Conservation (phyloP, 805 yeast species). For the Candida ulmi region DNA sequence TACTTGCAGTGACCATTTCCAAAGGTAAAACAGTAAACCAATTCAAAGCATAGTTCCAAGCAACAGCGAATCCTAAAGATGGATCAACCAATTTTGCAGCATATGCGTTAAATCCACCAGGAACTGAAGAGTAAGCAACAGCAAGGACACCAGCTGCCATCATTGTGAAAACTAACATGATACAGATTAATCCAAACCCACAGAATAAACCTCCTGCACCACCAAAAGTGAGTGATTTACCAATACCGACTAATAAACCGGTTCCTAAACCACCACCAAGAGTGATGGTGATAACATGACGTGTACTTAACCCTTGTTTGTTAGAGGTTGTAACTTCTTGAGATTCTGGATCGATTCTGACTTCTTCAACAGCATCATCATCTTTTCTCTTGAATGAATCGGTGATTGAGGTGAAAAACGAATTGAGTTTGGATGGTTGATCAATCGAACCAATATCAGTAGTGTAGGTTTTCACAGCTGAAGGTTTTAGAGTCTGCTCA, state of each 20-base stretch:
- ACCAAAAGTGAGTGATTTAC: slow-evolving; percentile 37
- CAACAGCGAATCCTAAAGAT: slow-evolving; percentile 52
- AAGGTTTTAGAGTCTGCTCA: no score
- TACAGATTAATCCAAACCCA: slow-evolving; percentile 52
- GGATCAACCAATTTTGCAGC: slow-evolving; percentile 51
- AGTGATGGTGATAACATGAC: slow-evolving; percentile 45
- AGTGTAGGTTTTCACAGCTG: no score
- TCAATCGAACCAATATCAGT: background rate
- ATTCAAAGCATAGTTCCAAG: slow-evolving; percentile 59
- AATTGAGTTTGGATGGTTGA: background rate
- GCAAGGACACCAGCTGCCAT: slow-evolving; percentile 66
- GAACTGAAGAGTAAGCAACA: slow-evolving; percentile 47
- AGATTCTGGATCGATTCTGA: background rate
- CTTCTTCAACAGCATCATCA: slow-evolving; percentile 1
- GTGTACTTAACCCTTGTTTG: background rate
- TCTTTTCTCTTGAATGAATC: slow-evolving; percentile 22
- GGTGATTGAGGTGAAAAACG: slow-evolving; percentile 6
- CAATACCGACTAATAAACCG: slow-evolving; percentile 57
- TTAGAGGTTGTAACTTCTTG: slow-evolving; percentile 3
- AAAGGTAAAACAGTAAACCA: slow-evolving; percentile 59
- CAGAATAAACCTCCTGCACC: slow-evolving; percentile 47
- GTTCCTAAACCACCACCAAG: slow-evolving; percentile 79
- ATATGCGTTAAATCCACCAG: slow-evolving; percentile 61
- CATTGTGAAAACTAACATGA: slow-evolving; percentile 53
- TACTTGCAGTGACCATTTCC: slow-evolving; percentile 59